phyloP scores from a whole-genome alignment of 192 early-diverging fungal species.

The Phlyctochytrium bullatum region DNA sequence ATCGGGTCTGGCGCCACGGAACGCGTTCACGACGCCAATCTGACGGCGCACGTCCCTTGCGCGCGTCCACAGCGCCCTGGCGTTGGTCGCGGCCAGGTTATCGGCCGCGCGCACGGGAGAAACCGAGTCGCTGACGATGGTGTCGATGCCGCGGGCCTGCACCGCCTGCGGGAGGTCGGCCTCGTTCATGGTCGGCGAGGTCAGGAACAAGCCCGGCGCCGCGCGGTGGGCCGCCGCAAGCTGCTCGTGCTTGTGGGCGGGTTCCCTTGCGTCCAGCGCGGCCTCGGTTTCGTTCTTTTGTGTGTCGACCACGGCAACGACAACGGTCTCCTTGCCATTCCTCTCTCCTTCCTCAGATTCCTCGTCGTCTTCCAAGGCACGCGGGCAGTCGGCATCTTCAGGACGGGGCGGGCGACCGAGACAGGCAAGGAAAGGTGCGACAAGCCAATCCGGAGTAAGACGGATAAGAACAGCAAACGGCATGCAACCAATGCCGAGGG shows the following conservation, averaged over 20 bases:
- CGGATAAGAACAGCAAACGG: slow-evolving; percentile 83
- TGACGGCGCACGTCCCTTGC: slow-evolving; percentile 12
- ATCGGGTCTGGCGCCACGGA: slow-evolving; percentile 21
- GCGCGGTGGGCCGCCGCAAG: too few species aligned
- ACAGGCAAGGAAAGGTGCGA: not conserved
- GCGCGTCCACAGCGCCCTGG: slow-evolving; percentile 25
- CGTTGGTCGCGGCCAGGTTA: slow-evolving; percentile 2
- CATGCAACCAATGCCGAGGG: slow-evolving; percentile 74
- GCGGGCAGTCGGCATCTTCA: not conserved
- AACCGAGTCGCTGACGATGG: not conserved
- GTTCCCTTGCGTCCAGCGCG: not conserved
- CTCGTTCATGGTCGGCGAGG: slow-evolving; percentile 10
- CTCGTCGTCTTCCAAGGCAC: slow-evolving; percentile 6
- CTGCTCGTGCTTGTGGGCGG: not conserved
- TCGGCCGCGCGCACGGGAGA: slow-evolving; percentile 3
- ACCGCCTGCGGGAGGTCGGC: slow-evolving; percentile 14
- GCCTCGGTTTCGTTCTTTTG: not conserved
- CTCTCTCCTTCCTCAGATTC: not conserved
- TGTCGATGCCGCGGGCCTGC: not conserved
- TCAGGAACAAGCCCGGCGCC: not conserved
- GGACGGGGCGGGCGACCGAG: not conserved
- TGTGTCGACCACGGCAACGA: not conserved
- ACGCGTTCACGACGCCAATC: slow-evolving; percentile 38
- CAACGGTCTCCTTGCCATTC: not conserved
- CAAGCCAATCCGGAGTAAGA: slow-evolving; percentile 72